These are phyloP conservation scores for Tardiomyces digboiensis DNA, from an alignment of 1,139 yeast genomes.

Conservation along the genomic window DNA sequence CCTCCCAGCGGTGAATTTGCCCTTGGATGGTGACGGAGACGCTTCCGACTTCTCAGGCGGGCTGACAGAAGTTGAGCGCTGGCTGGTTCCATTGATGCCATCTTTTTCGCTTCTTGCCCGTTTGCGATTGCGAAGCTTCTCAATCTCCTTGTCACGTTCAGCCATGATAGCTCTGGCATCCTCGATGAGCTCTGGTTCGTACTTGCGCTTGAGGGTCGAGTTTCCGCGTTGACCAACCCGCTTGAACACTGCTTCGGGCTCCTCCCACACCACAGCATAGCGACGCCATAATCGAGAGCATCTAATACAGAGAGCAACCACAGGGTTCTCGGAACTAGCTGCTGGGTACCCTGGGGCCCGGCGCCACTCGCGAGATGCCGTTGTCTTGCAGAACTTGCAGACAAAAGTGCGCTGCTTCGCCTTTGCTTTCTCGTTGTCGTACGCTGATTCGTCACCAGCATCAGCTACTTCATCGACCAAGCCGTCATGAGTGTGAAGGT, in stretches of 20 bases:
- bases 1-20: neutral
- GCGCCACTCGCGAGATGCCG: slow-evolving; percentile 53
- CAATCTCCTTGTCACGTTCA: slow-evolving; percentile 33
- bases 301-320: slow-evolving; percentile 63
- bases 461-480: slow-evolving; percentile 48
- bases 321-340: slow-evolving; percentile 25
- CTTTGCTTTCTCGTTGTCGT: slow-evolving; percentile 41
- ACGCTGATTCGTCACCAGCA: slow-evolving; percentile 62
- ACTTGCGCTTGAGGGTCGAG: slow-evolving; percentile 34
- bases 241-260: slow-evolving; percentile 57
- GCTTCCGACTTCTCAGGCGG: neutral
- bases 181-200: slow-evolving; percentile 62
- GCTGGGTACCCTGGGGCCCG: slow-evolving; percentile 55
- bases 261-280: slow-evolving; percentile 86
- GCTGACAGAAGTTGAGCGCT: too few species aligned
- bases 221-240: slow-evolving; percentile 30
- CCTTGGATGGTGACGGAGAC: neutral
- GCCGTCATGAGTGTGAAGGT: slow-evolving; percentile 19
- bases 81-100: too few species aligned
- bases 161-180: slow-evolving; percentile 54
- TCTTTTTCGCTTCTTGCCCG: slow-evolving; percentile 1
- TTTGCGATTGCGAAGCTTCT: slow-evolving; percentile 8
- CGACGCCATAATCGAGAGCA: slow-evolving; percentile 91
- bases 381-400: slow-evolving; percentile 61
- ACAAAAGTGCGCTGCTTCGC: slow-evolving; percentile 30